Percentiles rank a stretch among this genome's conserved stretches.
phyloP scores from a whole-genome alignment of 768 basidiomycete genomes.

The Russula abietina region DNA sequence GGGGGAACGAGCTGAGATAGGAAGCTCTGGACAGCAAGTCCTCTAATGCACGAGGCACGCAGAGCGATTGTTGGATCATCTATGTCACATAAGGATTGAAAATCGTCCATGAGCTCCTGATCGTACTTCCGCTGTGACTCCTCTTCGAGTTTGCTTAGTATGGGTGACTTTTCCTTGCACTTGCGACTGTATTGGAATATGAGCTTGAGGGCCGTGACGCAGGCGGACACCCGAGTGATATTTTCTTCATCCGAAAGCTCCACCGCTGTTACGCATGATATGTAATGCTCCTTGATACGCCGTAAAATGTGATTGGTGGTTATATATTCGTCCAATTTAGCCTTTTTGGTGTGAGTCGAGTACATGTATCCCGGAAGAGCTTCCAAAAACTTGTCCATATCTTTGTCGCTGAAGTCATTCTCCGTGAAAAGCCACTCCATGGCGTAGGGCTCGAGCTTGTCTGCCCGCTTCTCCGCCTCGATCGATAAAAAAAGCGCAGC shows the following conservation, averaged over 20 bases:
- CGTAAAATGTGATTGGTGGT: not conserved
- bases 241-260: slow-evolving; percentile 10
- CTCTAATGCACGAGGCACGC: slow-evolving; percentile 11
- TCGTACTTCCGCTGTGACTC: not conserved
- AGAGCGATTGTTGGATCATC: not conserved
- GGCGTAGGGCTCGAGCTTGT: slow-evolving; percentile 5
- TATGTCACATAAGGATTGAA: not conserved
- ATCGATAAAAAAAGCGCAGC: not conserved
- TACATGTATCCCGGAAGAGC: slow-evolving; percentile 14
- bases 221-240: slow-evolving; percentile 3
- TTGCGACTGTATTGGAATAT: slow-evolving; percentile 5
- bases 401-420: slow-evolving; percentile 13
- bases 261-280: slow-evolving; percentile 2
- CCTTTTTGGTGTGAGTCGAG: not conserved
- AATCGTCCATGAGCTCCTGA: not conserved
- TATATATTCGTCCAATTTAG: not conserved
- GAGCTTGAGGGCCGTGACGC: slow-evolving; percentile 3
- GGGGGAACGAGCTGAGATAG: not conserved
- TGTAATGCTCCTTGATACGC: slow-evolving; percentile 9
- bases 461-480: not conserved
- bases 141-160: not conserved
- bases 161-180: not conserved
- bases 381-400: slow-evolving; percentile 18
- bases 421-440: slow-evolving; percentile 12
- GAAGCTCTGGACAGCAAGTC: slow-evolving; percentile 8